Conservation (phyloP, 1,139 yeast species). For the Geotrichum europaeum region DNA sequence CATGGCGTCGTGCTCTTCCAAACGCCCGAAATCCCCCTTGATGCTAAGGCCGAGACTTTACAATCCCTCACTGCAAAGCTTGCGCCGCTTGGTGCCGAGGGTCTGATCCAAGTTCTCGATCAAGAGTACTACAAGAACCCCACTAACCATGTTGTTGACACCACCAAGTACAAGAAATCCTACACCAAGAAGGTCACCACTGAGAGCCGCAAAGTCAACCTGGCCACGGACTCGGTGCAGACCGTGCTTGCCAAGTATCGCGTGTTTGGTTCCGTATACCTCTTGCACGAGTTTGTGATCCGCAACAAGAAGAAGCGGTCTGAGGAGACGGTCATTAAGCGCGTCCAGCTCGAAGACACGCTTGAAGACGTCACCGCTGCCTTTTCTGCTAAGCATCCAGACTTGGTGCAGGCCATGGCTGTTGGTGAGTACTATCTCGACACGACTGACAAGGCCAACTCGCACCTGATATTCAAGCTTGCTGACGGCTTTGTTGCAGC, state of each 20-base stretch:
- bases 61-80: slow-evolving; percentile 42
- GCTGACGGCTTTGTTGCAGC: slow-evolving; percentile 19
- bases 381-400: background rate
- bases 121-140: slow-evolving; percentile 30
- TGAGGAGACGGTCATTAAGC: slow-evolving; percentile 7
- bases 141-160: slow-evolving; percentile 4
- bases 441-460: slow-evolving; percentile 2
- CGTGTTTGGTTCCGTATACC: slow-evolving; percentile 55
- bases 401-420: background rate
- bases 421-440: slow-evolving; percentile 13
- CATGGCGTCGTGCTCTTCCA: slow-evolving; percentile 54
- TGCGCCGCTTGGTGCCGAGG: slow-evolving; percentile 54
- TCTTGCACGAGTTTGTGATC: slow-evolving; percentile 40
- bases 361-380: slow-evolving; percentile 8
- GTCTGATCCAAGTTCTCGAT: slow-evolving; percentile 46
- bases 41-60: slow-evolving; percentile 39
- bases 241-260: slow-evolving; percentile 43
- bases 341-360: slow-evolving; percentile 10
- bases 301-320: slow-evolving; percentile 10
- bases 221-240: slow-evolving; percentile 40
- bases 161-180: slow-evolving; percentile 37
- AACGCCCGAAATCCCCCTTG: slow-evolving; percentile 26
- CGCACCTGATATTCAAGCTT: slow-evolving; percentile 16
- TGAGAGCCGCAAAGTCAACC: slow-evolving; percentile 40
- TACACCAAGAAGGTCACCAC: slow-evolving; percentile 53